These are phyloP conservation scores for Macrolepiota fuliginosa DNA, from an alignment of 768 basidiomycete genomes.

Conservation along the genomic window DNA sequence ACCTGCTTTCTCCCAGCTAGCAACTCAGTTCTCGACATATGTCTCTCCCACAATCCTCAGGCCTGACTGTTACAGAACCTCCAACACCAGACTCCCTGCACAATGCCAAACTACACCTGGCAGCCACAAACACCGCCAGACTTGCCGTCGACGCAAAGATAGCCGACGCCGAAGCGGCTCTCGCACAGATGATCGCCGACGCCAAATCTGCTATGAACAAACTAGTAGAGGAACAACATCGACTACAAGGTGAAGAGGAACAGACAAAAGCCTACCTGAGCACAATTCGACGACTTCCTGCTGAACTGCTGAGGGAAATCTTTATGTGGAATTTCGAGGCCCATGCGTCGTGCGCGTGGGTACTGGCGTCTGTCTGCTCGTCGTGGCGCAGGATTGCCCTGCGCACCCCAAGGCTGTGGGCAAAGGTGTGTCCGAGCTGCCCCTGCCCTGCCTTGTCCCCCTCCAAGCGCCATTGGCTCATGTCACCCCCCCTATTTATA, in stretches of 20 bases:
- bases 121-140: conserved; percentile 28
- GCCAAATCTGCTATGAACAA: conserved; percentile 51
- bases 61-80: conserved; percentile 45
- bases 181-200: conserved; percentile 58
- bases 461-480: not conserved
- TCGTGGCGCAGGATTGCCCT: conserved; percentile 67
- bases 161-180: conserved; percentile 47
- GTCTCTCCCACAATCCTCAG: conserved; percentile 4
- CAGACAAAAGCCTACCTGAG: conserved; percentile 65
- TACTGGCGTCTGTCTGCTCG: conserved; percentile 64
- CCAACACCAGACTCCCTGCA: conserved; percentile 54
- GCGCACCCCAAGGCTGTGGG: conserved; percentile 71
- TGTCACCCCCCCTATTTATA: conserved; percentile 11
- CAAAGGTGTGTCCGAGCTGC: conserved; percentile 53
- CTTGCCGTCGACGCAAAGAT: conserved; percentile 45
- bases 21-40: too few species aligned
- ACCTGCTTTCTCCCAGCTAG: not conserved
- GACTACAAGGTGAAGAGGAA: conserved; percentile 46
- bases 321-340: conserved; percentile 69
- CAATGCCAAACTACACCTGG: conserved; percentile 49
- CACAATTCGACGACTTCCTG: conserved; percentile 68
- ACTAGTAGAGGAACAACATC: conserved; percentile 45
- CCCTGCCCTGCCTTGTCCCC: conserved; percentile 4
- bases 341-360: conserved; percentile 75
- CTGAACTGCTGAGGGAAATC: conserved; percentile 71